phyloP scores from a whole-genome alignment of 345 rosid species.

The Passiflora organensis region DNA sequence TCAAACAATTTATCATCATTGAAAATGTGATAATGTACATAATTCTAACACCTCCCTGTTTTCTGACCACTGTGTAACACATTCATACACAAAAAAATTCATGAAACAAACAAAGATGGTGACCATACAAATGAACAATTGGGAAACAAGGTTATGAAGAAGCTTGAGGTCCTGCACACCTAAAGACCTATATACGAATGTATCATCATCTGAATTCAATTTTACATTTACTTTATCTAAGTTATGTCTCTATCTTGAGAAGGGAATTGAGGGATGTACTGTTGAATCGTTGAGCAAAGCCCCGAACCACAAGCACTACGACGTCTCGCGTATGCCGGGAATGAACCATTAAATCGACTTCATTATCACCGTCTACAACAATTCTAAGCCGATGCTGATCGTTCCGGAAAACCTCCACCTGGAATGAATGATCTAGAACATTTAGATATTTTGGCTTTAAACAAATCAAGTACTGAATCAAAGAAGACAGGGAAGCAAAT shows the following conservation, averaged over 20 bases:
- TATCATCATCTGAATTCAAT: background rate
- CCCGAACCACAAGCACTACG: conserved; percentile 73
- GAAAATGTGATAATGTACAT: background rate
- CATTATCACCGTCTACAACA: conserved; percentile 85
- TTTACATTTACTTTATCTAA: conserved; percentile 5
- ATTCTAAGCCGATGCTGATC: conserved; percentile 78
- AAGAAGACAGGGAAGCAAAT: background rate
- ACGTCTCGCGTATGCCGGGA: conserved; percentile 77
- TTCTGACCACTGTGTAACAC: background rate
- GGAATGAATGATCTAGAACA: background rate
- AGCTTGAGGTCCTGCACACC: background rate
- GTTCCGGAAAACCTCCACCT: conserved; percentile 80
- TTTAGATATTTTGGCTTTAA: background rate
- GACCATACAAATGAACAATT: background rate
- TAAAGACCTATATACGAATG: conserved; percentile 1
- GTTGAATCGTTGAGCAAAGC: conserved; percentile 89
- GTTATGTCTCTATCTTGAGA: conserved; percentile 66
- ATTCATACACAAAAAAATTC: background rate
- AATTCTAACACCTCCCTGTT: background rate
- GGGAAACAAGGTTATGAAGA: background rate
- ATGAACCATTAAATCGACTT: conserved; percentile 72
- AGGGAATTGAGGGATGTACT: conserved; percentile 95
- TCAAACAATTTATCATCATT: background rate
- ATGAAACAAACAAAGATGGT: background rate
- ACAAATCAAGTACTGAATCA: too few species aligned